These are phyloP conservation scores for Pyrrhoderma noxium DNA, from an alignment of 1,284 basidiomycete species.

Conservation along the genomic window DNA sequence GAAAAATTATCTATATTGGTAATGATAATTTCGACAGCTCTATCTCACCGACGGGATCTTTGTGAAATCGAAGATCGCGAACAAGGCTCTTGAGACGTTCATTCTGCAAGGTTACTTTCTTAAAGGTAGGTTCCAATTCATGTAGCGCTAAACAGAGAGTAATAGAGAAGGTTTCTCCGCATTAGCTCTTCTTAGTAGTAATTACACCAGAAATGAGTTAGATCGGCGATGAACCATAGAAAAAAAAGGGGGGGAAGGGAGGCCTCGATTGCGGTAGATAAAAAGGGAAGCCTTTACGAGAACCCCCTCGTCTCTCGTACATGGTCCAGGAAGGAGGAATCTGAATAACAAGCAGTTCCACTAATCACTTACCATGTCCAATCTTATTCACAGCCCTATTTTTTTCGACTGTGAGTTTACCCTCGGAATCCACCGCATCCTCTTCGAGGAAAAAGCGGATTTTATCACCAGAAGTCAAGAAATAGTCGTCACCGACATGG, in stretches of 20 bases:
- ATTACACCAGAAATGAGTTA: too few species aligned
- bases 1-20: not conserved
- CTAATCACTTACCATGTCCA: constrained; percentile 54
- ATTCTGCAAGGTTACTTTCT: constrained; percentile 72
- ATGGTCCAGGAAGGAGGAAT: not conserved
- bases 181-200: too few species aligned
- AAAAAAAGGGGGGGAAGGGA: too few species aligned
- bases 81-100: constrained; percentile 60
- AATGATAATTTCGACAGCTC: constrained; percentile 17
- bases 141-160: constrained; percentile 53
- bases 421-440: constrained; percentile 59
- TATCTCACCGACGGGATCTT: constrained; percentile 65
- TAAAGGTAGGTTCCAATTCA: constrained; percentile 76
- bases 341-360: not conserved
- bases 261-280: too few species aligned
- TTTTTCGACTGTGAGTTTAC: constrained; percentile 71
- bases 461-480: constrained; percentile 87
- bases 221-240: too few species aligned
- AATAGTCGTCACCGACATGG: constrained; percentile 89
- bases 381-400: constrained; percentile 78
- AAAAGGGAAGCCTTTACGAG: not conserved
- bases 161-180: constrained; percentile 13
- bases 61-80: constrained; percentile 70
- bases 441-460: constrained; percentile 86
- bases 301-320: not conserved